phyloP scores from a whole-genome alignment of 805 yeast species.

The Cyberlindnera sargentensis region DNA sequence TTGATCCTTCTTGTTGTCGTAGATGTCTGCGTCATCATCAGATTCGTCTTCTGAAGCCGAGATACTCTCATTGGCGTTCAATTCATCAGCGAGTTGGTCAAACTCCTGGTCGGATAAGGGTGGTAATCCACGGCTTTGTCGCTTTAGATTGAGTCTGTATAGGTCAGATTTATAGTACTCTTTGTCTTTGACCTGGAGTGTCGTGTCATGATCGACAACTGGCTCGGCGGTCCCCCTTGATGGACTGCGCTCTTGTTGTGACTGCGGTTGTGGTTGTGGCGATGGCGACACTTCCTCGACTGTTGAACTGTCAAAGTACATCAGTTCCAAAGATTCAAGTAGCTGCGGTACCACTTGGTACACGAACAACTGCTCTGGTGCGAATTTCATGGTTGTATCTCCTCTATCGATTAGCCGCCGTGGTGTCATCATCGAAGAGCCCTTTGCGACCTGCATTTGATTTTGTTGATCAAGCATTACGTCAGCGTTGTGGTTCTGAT shows the following conservation, averaged over 20 bases:
- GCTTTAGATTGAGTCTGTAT: slow-evolving; percentile 52
- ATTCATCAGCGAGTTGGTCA: slow-evolving; percentile 40
- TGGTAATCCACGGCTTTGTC: slow-evolving; percentile 38
- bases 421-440: too few species aligned
- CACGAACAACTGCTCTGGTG: slow-evolving; percentile 37
- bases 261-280: too few species aligned
- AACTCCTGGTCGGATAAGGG: slow-evolving; percentile 52
- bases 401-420: not conserved
- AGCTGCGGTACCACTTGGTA: slow-evolving; percentile 37
- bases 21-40: slow-evolving; percentile 21
- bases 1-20: slow-evolving; percentile 10
- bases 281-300: slow-evolving; percentile 27
- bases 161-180: slow-evolving; percentile 52
- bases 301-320: slow-evolving; percentile 48
- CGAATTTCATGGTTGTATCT: not conserved
- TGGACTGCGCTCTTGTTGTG: too few species aligned
- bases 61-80: slow-evolving; percentile 41
- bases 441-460: too few species aligned
- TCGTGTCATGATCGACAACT: not conserved
- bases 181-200: slow-evolving; percentile 18
- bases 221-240: not conserved
- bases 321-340: slow-evolving; percentile 39
- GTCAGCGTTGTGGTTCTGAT: too few species aligned
- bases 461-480: too few species aligned
- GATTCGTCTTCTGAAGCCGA: slow-evolving; percentile 49